Percentiles rank a stretch among this genome's conserved stretches.
Conservation (phyloP, 495 filamentous ascomycete genomes). For the Beverwykella pulmonaria region DNA sequence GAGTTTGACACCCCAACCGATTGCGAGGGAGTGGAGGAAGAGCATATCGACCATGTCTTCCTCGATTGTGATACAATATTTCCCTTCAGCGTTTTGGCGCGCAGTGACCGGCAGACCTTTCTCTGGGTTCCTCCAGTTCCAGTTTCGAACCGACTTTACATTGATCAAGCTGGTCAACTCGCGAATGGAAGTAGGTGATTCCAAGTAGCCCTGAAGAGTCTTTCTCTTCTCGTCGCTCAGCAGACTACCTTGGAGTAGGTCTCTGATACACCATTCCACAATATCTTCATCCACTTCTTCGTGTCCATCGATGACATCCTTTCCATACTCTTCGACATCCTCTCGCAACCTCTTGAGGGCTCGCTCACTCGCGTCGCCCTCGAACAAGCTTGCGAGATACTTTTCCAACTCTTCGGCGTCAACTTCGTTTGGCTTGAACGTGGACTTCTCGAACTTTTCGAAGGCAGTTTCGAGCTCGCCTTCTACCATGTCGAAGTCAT, state of each 20-base stretch:
- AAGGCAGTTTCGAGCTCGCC: slow-evolving; percentile 19
- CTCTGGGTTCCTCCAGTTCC: slow-evolving; percentile 27
- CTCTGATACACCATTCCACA: slow-evolving; percentile 27
- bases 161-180: slow-evolving; percentile 23
- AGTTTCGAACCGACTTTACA: slow-evolving; percentile 25
- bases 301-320: slow-evolving; percentile 1
- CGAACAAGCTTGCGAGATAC: slow-evolving; percentile 22
- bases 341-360: slow-evolving; percentile 11
- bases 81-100: slow-evolving; percentile 21
- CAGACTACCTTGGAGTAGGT: slow-evolving; percentile 13
- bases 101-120: slow-evolving; percentile 27
- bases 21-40: slow-evolving; percentile 22
- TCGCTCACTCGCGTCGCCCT: background rate
- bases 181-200: slow-evolving; percentile 19
- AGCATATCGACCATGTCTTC: slow-evolving; percentile 32
- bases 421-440: slow-evolving; percentile 10
- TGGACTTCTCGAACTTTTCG: slow-evolving; percentile 24
- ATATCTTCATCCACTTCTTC: slow-evolving; percentile 12
- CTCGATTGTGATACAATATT: slow-evolving; percentile 24
- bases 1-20: slow-evolving; percentile 13
- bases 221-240: slow-evolving; percentile 21
- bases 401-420: slow-evolving; percentile 22
- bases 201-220: slow-evolving; percentile 26
- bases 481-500: slow-evolving; percentile 36
- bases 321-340: slow-evolving; percentile 11